These are phyloP conservation scores for Didymosphaeria variabile DNA, from an alignment of 2,329 filamentous ascomycete genomes.

Conservation along the genomic window DNA sequence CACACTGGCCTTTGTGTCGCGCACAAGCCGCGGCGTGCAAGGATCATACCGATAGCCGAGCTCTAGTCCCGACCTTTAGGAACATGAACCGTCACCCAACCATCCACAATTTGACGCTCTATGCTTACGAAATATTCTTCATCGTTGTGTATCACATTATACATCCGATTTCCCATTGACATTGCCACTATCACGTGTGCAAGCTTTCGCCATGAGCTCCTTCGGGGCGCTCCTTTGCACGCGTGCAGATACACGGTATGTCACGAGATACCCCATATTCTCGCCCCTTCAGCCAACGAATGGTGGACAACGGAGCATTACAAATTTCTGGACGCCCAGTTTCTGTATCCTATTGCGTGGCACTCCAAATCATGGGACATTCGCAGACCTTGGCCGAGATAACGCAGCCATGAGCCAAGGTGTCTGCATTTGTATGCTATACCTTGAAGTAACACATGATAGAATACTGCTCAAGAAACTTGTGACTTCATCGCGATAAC, in stretches of 20 bases:
- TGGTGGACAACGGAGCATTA: background rate
- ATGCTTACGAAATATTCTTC: too few relatives aligned
- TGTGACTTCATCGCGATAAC: background rate
- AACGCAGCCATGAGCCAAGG: background rate
- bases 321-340: background rate
- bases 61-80: too few relatives aligned
- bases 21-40: too few relatives aligned
- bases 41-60: too few relatives aligned
- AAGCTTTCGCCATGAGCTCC: constrained; percentile 2
- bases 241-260: constrained; percentile 14
- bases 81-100: too few relatives aligned
- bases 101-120: too few relatives aligned
- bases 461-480: background rate
- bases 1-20: too few relatives aligned
- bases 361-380: background rate
- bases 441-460: background rate
- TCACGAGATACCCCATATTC: constrained; percentile 4
- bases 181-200: background rate
- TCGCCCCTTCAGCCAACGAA: background rate
- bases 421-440: background rate
- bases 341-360: background rate
- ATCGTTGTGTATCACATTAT: background rate
- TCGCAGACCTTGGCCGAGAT: background rate
- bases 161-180: background rate
- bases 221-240: constrained; percentile 13